Conservation (phyloP, 306 rosid genomes). For the Sicyos baderoa region DNA sequence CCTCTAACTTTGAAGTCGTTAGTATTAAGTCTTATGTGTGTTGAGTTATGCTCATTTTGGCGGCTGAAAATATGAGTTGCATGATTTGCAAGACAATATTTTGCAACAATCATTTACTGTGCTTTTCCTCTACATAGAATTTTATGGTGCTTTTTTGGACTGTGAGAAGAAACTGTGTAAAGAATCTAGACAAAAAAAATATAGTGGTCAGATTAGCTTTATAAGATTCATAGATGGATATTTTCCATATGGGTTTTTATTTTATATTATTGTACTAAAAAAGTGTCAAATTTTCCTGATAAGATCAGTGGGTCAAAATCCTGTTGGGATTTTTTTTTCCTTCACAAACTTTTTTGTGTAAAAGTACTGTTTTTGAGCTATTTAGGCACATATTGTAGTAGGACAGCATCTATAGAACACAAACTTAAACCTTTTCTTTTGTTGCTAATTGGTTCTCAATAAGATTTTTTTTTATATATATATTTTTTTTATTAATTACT, state of each 20-base stretch:
- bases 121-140: neutral
- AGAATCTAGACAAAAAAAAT: neutral
- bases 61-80: constrained; percentile 2
- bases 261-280: neutral
- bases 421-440: neutral
- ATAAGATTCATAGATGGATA: neutral
- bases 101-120: neutral
- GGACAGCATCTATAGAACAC: neutral
- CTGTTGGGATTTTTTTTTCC: neutral
- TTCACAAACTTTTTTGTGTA: neutral
- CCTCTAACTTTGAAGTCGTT: too few species aligned
- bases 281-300: neutral
- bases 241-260: neutral
- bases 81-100: constrained; percentile 6
- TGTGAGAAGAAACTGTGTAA: neutral
- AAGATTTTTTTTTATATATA: too few species aligned
- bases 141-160: neutral
- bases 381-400: neutral
- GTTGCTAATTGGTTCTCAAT: neutral
- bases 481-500: too few species aligned
- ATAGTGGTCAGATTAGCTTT: neutral
- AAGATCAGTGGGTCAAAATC: constrained; percentile 2
- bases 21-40: too few species aligned
- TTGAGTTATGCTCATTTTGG: too few species aligned
- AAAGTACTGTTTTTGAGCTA: constrained; percentile 5